These are phyloP conservation scores for Fusarium cicatricum DNA, from an alignment of 2,329 filamentous ascomycete genomes.

Conservation along the genomic window DNA sequence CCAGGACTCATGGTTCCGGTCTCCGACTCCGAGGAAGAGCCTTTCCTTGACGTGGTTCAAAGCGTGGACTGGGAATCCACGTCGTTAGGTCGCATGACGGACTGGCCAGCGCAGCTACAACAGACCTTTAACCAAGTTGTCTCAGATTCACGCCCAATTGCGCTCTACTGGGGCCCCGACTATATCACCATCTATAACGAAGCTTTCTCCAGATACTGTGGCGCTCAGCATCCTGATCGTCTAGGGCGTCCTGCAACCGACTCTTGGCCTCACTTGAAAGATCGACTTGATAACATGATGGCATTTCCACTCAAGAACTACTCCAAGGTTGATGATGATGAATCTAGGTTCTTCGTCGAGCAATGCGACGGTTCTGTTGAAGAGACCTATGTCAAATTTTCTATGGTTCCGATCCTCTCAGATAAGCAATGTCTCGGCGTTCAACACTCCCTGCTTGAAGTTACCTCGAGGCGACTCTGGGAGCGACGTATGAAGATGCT, in stretches of 20 bases:
- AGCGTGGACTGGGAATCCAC: conserved; percentile 57
- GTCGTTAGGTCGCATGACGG: conserved; percentile 55
- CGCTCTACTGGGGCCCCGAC: conserved; percentile 71
- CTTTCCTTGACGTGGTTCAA: conserved; percentile 52
- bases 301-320: conserved; percentile 41
- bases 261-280: conserved; percentile 65
- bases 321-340: conserved; percentile 53
- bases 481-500: conserved; percentile 59
- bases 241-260: conserved; percentile 68
- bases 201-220: conserved; percentile 68
- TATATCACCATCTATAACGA: conserved; percentile 73
- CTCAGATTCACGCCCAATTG: conserved; percentile 58
- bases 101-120: conserved; percentile 58
- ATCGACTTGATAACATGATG: conserved; percentile 48
- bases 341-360: conserved; percentile 57
- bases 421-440: conserved; percentile 55
- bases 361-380: conserved; percentile 51
- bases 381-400: conserved; percentile 59
- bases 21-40: conserved; percentile 48
- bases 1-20: conserved; percentile 47
- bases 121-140: conserved; percentile 55
- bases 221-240: conserved; percentile 68
- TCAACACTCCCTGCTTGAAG: conserved; percentile 57
- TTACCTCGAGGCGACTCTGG: conserved; percentile 57
- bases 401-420: conserved; percentile 56